These are phyloP conservation scores for Sporothrix phasma DNA, from an alignment of 2,329 filamentous ascomycete genomes.

Conservation along the genomic window DNA sequence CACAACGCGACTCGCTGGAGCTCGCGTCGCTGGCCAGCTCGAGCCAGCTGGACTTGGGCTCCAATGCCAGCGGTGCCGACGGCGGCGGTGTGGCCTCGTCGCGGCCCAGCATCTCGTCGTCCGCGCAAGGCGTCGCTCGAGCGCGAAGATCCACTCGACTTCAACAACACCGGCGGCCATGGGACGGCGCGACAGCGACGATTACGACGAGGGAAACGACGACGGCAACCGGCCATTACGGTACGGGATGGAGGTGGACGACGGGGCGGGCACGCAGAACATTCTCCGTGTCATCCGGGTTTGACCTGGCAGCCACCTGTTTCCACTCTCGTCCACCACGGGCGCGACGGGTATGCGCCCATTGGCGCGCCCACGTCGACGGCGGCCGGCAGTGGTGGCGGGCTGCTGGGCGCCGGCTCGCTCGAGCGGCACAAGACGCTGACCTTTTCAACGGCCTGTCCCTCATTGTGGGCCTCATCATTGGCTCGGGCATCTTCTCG, in stretches of 20 bases:
- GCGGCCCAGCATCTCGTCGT: slow-evolving; percentile 82
- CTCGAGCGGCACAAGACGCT: slow-evolving; percentile 92
- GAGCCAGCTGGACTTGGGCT: slow-evolving; percentile 49
- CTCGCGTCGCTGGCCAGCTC: slow-evolving; percentile 89
- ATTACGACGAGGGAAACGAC: slow-evolving; percentile 23
- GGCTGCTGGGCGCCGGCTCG: slow-evolving; percentile 60
- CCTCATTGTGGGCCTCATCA: slow-evolving; percentile 84
- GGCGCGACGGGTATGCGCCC: slow-evolving; percentile 68
- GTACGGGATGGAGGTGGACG: slow-evolving; percentile 21
- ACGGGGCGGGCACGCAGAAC: slow-evolving; percentile 45
- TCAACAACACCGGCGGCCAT: slow-evolving; percentile 43
- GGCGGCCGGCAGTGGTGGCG: slow-evolving; percentile 38
- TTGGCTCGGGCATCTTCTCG: slow-evolving; percentile 63
- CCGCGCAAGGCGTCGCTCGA: slow-evolving; percentile 81
- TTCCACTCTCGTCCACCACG: slow-evolving; percentile 71
- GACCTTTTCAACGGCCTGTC: slow-evolving; percentile 92
- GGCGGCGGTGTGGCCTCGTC: slow-evolving; percentile 62
- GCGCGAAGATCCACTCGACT: slow-evolving; percentile 69
- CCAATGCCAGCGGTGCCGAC: slow-evolving; percentile 52
- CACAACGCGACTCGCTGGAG: slow-evolving; percentile 85
- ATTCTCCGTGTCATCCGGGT: slow-evolving; percentile 85
- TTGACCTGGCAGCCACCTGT: slow-evolving; percentile 89
- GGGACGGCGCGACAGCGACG: slow-evolving; percentile 15
- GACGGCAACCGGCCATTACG: slow-evolving; percentile 39
- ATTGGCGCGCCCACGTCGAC: slow-evolving; percentile 64